Base-by-base conservation (phyloP, 495 filamentous ascomycete species). In the Cetradonia linearis region DNA sequence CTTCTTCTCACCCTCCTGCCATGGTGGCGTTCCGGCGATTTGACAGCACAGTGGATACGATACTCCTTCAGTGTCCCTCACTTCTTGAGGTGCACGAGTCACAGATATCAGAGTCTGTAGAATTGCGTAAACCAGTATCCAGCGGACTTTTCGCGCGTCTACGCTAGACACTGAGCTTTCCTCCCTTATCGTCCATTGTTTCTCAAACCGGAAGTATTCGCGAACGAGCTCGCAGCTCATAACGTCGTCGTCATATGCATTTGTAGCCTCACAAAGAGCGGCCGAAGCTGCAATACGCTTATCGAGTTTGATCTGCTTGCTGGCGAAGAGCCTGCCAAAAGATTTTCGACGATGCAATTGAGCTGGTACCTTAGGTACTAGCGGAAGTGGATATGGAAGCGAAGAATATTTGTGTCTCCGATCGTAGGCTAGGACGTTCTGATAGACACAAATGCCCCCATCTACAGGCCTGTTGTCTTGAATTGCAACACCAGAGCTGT, bases 111-210 rank as follows among this genome's bases (percentile, higher is more conserved):
- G 76, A 0, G 80, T 82, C 67, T 91, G 87, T n/a, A 91, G 70
- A n/a, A 86, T 76, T 31, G 83, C 80, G 68, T 91, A 91, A 33
- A 90, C 77, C 16, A 89, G 69, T 5, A 88, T 74, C 87, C 87
- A 91, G 49, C 87, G 82, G 27, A 83, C 83, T 54, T 80, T 79
- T 1, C 84, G 79, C 13, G 82, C 83, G 8, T 75, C 77, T 37
- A 72, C 76, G 13, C 79, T 83, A 40, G 81, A 75, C 0, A 78
- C 67, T 49, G 72, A 71, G 47, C 76, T 70, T 36, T 76, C 71
- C 37, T 69, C 67, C 38, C 56, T 66, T 49, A 70, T 56, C 18
- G 69, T 64, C 58, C 69, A 73, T 23, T 70, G 64, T 30, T 71
- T 68, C 62, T 80, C 77, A 57, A 79, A 80, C 18, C 65, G 66